Base-by-base conservation (phyloP, 2,329 filamentous ascomycete species). In the Calonectria pauciramosa region DNA sequence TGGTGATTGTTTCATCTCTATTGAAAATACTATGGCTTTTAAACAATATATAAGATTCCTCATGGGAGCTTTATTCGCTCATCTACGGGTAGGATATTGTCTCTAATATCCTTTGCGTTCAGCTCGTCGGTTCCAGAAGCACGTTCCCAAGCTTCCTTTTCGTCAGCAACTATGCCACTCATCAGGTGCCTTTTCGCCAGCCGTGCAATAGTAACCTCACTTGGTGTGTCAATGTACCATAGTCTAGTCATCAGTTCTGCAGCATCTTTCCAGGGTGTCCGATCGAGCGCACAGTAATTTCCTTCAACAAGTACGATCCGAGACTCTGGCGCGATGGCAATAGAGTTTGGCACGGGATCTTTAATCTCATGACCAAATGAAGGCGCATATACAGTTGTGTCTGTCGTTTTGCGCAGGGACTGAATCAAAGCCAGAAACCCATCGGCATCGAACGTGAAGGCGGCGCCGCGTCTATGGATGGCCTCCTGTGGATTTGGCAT, bases 71-170 rank as follows among this genome's bases (percentile, higher is more conserved):
- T 65, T 5, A 65, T 65, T 44, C 26, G 18, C n/a, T 59, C 51
- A 23, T 69, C 34, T 6, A 69, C 41, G 3, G 52, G 26, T 26
- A 73, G 14, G 6, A 26, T 14, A 30, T 73, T 59, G 1, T 63
- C 16, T 13, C 44, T 28, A 41, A 73, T 56, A 52, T 73, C 71
- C 8, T 59, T 20, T 2, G 71, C 71, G 44, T 73, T 73, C 44
- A 73, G 4, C 13, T 69, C 54, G 28, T 69, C 71, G 7, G 71
- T 73, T 9, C 65, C 56, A 28, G 54, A 56, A 8, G 56, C 65
- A 3, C 71, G 41, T 10, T 73, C 65, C 65, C 65, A 65, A 0
- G 65, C 71, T 10, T 64, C 71, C n/a, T 69, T 13, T 13, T 64
- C 71, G 26, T 59, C 56, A 4, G 20, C 8, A 2, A 69, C 65